Percentiles rank a stretch among this genome's conserved stretches.
phyloP scores from a whole-genome alignment of 1,284 basidiomycete genomes.

The Ceratobasidium sp. region DNA sequence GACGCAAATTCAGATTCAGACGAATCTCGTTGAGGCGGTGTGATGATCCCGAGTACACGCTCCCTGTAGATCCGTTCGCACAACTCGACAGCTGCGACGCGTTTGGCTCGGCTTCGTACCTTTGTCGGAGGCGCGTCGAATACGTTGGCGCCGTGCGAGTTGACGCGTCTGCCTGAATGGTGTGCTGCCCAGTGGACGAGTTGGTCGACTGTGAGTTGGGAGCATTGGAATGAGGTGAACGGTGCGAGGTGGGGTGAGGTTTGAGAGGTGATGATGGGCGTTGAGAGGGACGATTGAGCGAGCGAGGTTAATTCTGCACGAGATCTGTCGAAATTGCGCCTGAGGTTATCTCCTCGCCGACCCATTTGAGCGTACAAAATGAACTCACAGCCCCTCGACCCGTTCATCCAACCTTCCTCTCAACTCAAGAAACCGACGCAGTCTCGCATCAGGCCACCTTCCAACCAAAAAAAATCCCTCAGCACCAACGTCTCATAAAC shows the following conservation, averaged over 20 bases:
- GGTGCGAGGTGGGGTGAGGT: background rate
- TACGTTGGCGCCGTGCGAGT: slow-evolving; percentile 43
- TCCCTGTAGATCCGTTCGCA: slow-evolving; percentile 2
- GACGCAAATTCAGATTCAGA: background rate
- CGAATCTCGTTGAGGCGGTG: background rate
- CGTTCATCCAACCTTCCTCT: background rate
- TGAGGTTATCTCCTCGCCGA: too few species aligned
- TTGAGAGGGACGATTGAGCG: background rate
- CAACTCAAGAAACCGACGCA: slow-evolving; percentile 9
- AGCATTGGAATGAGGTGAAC: background rate
- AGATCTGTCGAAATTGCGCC: background rate
- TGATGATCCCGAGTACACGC: slow-evolving; percentile 8
- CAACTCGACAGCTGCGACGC: slow-evolving; percentile 17
- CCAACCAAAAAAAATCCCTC: background rate
- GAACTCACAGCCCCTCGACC: background rate
- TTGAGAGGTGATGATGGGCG: slow-evolving; percentile 11
- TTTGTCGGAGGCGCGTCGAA: slow-evolving; percentile 35
- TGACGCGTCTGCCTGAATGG: slow-evolving; percentile 23
- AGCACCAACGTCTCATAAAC: too few species aligned
- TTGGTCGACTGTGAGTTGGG: slow-evolving; percentile 35
- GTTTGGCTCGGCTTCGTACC: slow-evolving; percentile 22
- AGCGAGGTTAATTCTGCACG: background rate
- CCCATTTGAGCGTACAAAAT: background rate
- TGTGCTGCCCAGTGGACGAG: slow-evolving; percentile 32
- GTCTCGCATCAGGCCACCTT: slow-evolving; percentile 21